Evolutionary conservation across 306 rosid genomes (phyloP), one percentile per base, ranked within the genome.

Genomic region (Gastrolobium villosum): DNA sequence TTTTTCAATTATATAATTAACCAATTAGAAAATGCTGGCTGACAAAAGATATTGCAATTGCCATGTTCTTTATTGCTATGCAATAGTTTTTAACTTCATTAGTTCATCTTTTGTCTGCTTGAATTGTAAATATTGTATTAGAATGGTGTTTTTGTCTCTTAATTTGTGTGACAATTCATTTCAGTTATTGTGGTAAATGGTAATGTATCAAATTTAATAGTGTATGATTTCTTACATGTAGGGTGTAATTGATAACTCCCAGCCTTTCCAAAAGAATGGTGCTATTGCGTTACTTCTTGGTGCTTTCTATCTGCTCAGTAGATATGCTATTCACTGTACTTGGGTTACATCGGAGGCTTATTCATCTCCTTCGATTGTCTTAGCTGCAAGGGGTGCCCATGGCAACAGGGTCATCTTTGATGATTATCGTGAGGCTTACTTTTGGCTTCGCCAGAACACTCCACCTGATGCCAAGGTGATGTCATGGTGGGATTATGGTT

Each of bases 401-500:
- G 99, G 99, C 34, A 88, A 96, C 84, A 88, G 99, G 86, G 86
- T 96, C 80, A 91, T 96, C 55, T 96, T 96, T 78, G 98, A 96
- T 82, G 99, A 96, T 87, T 96, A 96, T 68, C 98, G 99, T 74
- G 99, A 96, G 80, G 99, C 99, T 28, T 96, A 96, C 92, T 96
- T 86, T 88, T 96, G 99, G 99, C 99, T 96, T 61, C 93, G 94
- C 49, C 98, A 96, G 76, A 96, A 96, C 84, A 96, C 99, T 74
- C 97, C 99, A 71, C 79, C 76, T 2, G 99, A 96, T 85, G 98
- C 99, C 70, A 96, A 96, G 85, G 94, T 96, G 84, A 96, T 96
- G 99, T 96, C 99, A 56, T 96, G 99, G 99, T 96, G 99, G 99
- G 99, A 96, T 86, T 96, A 96, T 76, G 98, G 99, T 49, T 96